phyloP scores from a whole-genome alignment of 192 early-diverging fungal species.

The Glomus cerebriforme region DNA sequence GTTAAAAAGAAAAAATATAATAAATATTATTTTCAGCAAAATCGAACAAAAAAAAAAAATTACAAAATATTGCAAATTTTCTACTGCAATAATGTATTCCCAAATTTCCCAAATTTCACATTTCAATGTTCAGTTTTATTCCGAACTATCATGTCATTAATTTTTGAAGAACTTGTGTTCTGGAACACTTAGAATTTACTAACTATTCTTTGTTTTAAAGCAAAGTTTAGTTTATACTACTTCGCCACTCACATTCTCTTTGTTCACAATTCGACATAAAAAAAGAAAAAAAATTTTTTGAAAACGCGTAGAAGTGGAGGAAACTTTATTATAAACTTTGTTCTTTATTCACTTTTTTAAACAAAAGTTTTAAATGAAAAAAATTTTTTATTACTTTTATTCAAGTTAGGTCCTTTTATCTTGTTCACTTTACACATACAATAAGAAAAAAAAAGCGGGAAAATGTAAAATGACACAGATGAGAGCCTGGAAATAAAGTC shows the following conservation, averaged over 20 bases:
- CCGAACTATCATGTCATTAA: no score
- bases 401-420: neutral
- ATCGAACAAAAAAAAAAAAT: neutral
- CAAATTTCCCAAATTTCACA: neutral
- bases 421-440: neutral
- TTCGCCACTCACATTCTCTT: neutral
- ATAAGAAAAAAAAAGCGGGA: neutral
- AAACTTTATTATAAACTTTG: neutral
- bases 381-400: neutral
- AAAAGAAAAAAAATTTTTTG: neutral
- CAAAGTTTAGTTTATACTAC: neutral
- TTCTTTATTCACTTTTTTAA: neutral
- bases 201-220: neutral
- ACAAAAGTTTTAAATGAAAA: neutral
- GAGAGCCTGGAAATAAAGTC: neutral
- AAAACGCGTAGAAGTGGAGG: neutral
- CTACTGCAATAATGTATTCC: no score
- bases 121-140: neutral
- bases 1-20: neutral
- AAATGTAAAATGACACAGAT: neutral
- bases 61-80: neutral
- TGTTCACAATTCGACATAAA: neutral
- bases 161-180: neutral
- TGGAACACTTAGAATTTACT: neutral
- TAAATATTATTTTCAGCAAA: neutral